A percentile compares a stretch with the other conserved stretches of the same genome.
phyloP scores from a whole-genome alignment of 768 basidiomycete genomes.

The Hortiboletus flavorubellus region DNA sequence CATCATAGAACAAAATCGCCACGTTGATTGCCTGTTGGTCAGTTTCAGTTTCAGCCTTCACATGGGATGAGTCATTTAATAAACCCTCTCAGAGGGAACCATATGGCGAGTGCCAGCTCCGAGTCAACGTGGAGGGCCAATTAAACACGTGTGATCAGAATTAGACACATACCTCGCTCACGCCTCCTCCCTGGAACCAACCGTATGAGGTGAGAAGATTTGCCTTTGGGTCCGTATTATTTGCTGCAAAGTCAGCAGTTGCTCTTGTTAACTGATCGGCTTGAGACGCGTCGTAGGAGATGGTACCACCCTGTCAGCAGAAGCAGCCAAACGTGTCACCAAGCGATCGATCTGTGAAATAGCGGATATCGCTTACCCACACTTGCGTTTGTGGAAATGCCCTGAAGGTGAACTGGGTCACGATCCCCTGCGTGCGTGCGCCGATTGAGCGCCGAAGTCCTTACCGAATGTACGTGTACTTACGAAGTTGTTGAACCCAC shows the following conservation, averaged over 20 bases:
- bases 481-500: constrained; percentile 64
- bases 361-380: constrained; percentile 18
- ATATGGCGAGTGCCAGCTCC: not conserved
- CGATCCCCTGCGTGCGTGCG: constrained; percentile 44
- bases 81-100: not conserved
- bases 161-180: constrained; percentile 33
- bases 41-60: constrained; percentile 6
- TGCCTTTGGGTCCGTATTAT: constrained; percentile 26
- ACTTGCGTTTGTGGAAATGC: constrained; percentile 33
- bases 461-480: constrained; percentile 2
- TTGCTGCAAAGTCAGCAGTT: constrained; percentile 20
- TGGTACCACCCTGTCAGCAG: constrained; percentile 44
- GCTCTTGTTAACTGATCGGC: constrained; percentile 22
- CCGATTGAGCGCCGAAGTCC: constrained; percentile 34
- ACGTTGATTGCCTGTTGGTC: constrained; percentile 13
- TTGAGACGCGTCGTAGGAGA: constrained; percentile 27
- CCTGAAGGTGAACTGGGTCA: constrained; percentile 54
- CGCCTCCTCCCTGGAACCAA: constrained; percentile 25
- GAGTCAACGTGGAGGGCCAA: not conserved
- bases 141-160: constrained; percentile 1
- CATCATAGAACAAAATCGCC: constrained; percentile 57
- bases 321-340: constrained; percentile 1
- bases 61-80: not conserved
- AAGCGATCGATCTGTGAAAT: constrained; percentile 1
- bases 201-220: constrained; percentile 43